Evolutionary conservation across 768 basidiomycete species (phyloP).

Genomic region (Obba rivulosa): DNA sequence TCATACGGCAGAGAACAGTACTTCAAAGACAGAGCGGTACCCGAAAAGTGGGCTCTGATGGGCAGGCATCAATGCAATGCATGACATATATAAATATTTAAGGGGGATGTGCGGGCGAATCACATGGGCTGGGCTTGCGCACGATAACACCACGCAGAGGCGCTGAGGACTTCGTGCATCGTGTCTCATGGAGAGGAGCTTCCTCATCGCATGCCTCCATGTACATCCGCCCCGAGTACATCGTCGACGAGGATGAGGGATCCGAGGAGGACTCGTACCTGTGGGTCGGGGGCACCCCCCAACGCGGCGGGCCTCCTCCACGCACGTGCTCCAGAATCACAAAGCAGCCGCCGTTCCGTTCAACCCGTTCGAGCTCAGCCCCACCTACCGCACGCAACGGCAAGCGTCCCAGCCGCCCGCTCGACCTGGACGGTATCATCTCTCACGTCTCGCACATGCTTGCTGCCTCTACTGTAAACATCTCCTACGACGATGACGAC

Average conservation of each 20-base stretch:
- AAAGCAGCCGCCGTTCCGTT: slow-evolving; percentile 14
- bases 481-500: slow-evolving; percentile 62
- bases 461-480: slow-evolving; percentile 46
- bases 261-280: slow-evolving; percentile 22
- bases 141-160: neutral
- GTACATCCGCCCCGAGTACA: neutral
- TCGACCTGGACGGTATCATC: slow-evolving; percentile 7
- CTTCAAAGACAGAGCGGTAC: slow-evolving; percentile 4
- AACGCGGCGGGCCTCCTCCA: slow-evolving; percentile 11
- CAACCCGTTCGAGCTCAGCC: slow-evolving; percentile 23
- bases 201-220: too few relatives aligned
- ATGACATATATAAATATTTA: too few relatives aligned
- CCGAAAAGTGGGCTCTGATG: slow-evolving; percentile 13
- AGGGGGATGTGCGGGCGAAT: neutral
- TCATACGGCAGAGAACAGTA: too few relatives aligned
- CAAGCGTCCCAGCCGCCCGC: slow-evolving; percentile 1
- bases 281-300: slow-evolving; percentile 19
- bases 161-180: neutral
- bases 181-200: too few relatives aligned
- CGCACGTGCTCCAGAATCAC: slow-evolving; percentile 10
- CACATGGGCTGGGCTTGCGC: slow-evolving; percentile 1
- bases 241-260: slow-evolving; percentile 8
- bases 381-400: slow-evolving; percentile 18
- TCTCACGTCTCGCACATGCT: slow-evolving; percentile 18
- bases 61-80: too few relatives aligned